Percentiles rank a stretch among this genome's conserved stretches.
Evolutionary conservation across 2,329 filamentous ascomycete species (phyloP).

Genomic region (Colletotrichum orbiculare): DNA sequence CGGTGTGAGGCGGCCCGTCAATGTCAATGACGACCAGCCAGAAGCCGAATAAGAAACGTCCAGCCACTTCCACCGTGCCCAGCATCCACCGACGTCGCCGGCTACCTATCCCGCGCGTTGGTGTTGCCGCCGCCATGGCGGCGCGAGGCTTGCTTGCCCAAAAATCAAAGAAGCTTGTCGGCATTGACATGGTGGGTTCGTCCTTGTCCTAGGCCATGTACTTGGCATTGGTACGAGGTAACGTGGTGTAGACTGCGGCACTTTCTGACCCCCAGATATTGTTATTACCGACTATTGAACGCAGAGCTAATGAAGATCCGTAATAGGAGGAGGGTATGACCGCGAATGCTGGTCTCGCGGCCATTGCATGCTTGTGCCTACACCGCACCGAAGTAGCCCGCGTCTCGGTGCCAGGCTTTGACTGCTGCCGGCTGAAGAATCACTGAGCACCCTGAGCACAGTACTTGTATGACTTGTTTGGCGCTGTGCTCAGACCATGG

Average conservation of each 20-base stretch:
- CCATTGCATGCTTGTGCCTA: no score
- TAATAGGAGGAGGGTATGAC: neutral
- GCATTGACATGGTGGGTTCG: slow-evolving; percentile 6
- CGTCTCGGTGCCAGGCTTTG: neutral
- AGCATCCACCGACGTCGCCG: neutral
- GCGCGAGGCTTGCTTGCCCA: slow-evolving; percentile 11
- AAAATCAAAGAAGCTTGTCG: slow-evolving; percentile 9
- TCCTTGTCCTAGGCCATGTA: slow-evolving; percentile 6
- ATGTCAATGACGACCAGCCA: slow-evolving; percentile 8
- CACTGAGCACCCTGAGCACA: no score
- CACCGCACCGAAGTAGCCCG: neutral
- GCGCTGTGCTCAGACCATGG: slow-evolving; percentile 17
- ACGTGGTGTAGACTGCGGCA: neutral
- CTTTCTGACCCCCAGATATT: neutral
- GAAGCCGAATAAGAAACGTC: slow-evolving; percentile 11
- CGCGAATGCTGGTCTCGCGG: no score
- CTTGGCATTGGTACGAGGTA: neutral
- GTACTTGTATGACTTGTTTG: no score
- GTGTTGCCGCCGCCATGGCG: slow-evolving; percentile 3
- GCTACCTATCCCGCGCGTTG: neutral
- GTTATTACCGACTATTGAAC: neutral
- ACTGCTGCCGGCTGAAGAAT: neutral
- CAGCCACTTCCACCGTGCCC: neutral
- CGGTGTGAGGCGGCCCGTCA: neutral
- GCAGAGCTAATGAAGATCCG: neutral